These are phyloP conservation scores for Linderniella brevidens DNA, from an alignment of 257 asterid species.

Conservation along the genomic window DNA sequence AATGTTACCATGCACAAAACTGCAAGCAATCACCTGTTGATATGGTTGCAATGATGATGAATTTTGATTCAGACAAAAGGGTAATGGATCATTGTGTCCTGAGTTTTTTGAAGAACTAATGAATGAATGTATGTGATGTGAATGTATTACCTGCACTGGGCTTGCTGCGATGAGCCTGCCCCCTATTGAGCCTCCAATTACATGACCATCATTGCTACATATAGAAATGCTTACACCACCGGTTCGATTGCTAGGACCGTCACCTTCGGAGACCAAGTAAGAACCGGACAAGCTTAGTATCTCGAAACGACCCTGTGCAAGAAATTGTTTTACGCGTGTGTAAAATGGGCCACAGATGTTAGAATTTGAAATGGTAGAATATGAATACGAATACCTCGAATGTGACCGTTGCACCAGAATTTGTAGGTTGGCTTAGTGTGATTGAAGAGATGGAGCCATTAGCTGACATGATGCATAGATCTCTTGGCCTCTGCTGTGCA, in stretches of 20 bases:
- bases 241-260: conserved; percentile 40
- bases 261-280: conserved; percentile 45
- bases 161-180: conserved; percentile 55
- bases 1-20: conserved; percentile 21
- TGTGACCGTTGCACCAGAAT: conserved; percentile 30
- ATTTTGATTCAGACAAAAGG: no score
- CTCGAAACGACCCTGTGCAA: conserved; percentile 45
- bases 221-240: conserved; percentile 60
- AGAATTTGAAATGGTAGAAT: no score
- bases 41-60: no score
- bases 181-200: conserved; percentile 61
- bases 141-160: conserved; percentile 7
- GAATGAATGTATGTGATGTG: no score
- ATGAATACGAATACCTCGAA: conserved; percentile 35
- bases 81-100: not conserved
- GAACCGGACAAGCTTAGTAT: conserved; percentile 51
- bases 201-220: conserved; percentile 49
- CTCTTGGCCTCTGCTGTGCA: conserved; percentile 60
- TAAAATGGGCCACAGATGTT: no score
- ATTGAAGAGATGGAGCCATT: conserved; percentile 45
- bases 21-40: not conserved
- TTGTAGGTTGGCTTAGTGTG: conserved; percentile 34
- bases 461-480: conserved; percentile 53
- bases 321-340: no score
- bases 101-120: no score